A percentile compares a stretch with the other conserved stretches of the same genome.
These are phyloP conservation scores for Trichomonascaceae sp. DNA, from an alignment of 1,139 yeast species.

Conservation along the genomic window DNA sequence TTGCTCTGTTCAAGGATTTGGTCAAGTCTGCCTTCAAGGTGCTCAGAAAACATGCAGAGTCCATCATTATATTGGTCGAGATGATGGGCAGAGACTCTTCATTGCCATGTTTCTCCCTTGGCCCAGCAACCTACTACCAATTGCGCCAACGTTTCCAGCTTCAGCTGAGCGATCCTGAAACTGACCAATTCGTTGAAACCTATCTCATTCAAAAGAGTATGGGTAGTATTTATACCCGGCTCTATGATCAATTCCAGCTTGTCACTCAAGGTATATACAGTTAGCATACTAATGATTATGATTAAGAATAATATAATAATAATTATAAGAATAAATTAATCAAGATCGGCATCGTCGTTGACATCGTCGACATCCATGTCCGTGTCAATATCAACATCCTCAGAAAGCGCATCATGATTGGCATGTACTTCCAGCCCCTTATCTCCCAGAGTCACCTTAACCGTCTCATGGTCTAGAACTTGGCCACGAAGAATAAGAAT, in stretches of 20 bases:
- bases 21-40: slow-evolving; percentile 63
- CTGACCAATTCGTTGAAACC: slow-evolving; percentile 64
- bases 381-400: slow-evolving; percentile 47
- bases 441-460: slow-evolving; percentile 46
- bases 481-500: slow-evolving; percentile 79
- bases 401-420: slow-evolving; percentile 61
- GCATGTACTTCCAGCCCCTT: slow-evolving; percentile 66
- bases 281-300: slow-evolving; percentile 5
- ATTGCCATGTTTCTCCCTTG: slow-evolving; percentile 84
- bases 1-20: slow-evolving; percentile 42
- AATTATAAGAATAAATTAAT: neutral
- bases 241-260: slow-evolving; percentile 89
- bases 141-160: slow-evolving; percentile 70
- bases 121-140: slow-evolving; percentile 67
- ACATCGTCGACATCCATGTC: slow-evolving; percentile 34
- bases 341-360: slow-evolving; percentile 6
- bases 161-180: slow-evolving; percentile 58
- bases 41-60: slow-evolving; percentile 58
- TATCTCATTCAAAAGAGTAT: slow-evolving; percentile 62
- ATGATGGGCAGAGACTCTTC: slow-evolving; percentile 85
- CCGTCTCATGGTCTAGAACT: slow-evolving; percentile 76
- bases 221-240: slow-evolving; percentile 81
- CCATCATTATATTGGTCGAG: slow-evolving; percentile 68
- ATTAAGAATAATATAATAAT: neutral
- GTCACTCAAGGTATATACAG: slow-evolving; percentile 89